A percentile compares a stretch with the other conserved stretches of the same genome.
phyloP scores from a whole-genome alignment of 2,329 filamentous ascomycete species.

The Allantophomopsis cytisporea region DNA sequence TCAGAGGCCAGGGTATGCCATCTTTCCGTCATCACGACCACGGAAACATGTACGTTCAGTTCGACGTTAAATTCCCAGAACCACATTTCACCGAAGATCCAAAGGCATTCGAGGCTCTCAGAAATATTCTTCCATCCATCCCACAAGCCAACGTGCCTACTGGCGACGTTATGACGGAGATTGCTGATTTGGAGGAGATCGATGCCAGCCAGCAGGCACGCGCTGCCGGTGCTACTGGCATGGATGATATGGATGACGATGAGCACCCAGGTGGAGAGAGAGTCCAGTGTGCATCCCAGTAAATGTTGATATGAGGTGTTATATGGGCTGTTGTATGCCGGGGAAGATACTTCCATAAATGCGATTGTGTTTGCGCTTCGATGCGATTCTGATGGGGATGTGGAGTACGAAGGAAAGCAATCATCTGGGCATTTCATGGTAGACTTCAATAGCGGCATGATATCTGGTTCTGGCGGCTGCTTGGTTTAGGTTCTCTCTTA shows the following conservation, averaged over 20 bases:
- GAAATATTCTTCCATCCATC: slow-evolving; percentile 70
- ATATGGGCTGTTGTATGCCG: not conserved
- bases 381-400: too few species aligned
- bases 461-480: too few species aligned
- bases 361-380: too few species aligned
- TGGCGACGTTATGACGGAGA: slow-evolving; percentile 79
- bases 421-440: too few species aligned
- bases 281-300: slow-evolving; percentile 81
- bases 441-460: too few species aligned
- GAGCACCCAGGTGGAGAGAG: slow-evolving; percentile 58
- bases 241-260: slow-evolving; percentile 69
- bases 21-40: slow-evolving; percentile 88
- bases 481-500: too few species aligned
- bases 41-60: slow-evolving; percentile 95
- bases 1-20: slow-evolving; percentile 95
- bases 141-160: slow-evolving; percentile 50
- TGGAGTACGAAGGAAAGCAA: too few species aligned
- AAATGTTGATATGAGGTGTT: slow-evolving; percentile 23
- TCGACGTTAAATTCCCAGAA: slow-evolving; percentile 93
- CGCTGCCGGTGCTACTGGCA: slow-evolving; percentile 50
- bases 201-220: slow-evolving; percentile 55
- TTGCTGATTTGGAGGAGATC: slow-evolving; percentile 74
- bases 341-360: too few species aligned
- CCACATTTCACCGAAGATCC: slow-evolving; percentile 54
- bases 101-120: slow-evolving; percentile 64